These are phyloP conservation scores for Lolium multiflorum DNA, from an alignment of 176 grass and related monocot species.

Conservation along the genomic window DNA sequence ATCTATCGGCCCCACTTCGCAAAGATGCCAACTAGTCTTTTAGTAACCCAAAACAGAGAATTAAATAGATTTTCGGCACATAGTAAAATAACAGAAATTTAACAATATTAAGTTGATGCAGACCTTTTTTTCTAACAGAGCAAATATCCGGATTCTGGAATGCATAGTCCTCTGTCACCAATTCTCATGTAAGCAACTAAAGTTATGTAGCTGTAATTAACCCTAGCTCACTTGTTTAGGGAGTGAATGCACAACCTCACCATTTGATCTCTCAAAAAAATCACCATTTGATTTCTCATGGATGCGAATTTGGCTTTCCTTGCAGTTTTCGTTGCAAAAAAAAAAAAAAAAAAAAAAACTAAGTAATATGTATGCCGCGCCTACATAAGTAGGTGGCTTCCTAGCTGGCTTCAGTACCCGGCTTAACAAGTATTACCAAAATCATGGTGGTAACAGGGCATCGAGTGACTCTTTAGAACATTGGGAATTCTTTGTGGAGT, in stretches of 20 bases:
- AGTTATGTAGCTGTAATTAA: background rate
- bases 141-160: background rate
- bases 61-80: background rate
- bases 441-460: background rate
- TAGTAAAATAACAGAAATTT: background rate
- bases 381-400: constrained; percentile 1
- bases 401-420: background rate
- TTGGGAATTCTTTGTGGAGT: background rate
- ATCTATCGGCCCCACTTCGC: background rate
- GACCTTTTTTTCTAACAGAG: background rate
- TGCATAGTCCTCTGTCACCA: background rate
- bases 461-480: background rate
- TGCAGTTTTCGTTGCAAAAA: background rate
- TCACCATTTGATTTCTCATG: background rate
- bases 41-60: background rate
- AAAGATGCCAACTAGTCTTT: background rate
- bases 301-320: background rate
- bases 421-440: background rate
- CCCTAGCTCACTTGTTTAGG: background rate
- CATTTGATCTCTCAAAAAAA: background rate
- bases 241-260: background rate
- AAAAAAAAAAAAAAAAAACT: background rate
- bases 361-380: background rate
- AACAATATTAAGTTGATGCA: background rate
- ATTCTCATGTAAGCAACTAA: background rate